Evolutionary conservation across 306 rosid species (phyloP), one percentile per base, ranked within the genome.

Genomic region (Vigna nakashimae): DNA sequence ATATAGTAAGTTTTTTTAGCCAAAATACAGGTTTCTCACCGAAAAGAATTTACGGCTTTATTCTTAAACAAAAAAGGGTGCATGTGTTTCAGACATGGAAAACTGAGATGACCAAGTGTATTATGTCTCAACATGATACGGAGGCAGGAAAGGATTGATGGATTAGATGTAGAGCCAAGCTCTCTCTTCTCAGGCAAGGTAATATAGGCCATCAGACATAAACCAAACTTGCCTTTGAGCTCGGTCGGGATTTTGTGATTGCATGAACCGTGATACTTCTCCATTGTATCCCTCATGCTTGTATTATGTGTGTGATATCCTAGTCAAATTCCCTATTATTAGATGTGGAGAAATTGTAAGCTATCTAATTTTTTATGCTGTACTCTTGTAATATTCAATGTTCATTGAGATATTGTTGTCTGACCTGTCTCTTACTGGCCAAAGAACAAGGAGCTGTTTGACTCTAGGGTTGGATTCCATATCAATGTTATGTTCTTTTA

Each of bases 371-470:
- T 62, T 46, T 12, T 11, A 34, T 65, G 18, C 20, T 64, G 48
- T 50, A 64, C 22, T 34, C 30, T 49, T 50, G 12, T 18, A 64
- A 40, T 64, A 71, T 75, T 63, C 42, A 18, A 6, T 6, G n/a
- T 52, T 51, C 52, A 7, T 53, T 28, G 17, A 65, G 53, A 52
- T 52, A n/a, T 18, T 77, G 59, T 30, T 18, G 43, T 26, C 36
- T 55, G 12, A 57, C 28, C 49, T 57, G 49, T 42, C 67, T 55
- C 51, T 78, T 28, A 42, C 43, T 43, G 49, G 68, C 14, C 7
- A 40, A 53, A 56, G 42, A 50, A 63, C 73, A 42, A 16, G 52
- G 62, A 56, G 11, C 45, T 71, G 40, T 71, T 36, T 73, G 70
- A 3, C 28, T 38, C n/a, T 28, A 9, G 32, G 74, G 9, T 73